Evolutionary conservation across 768 basidiomycete species (phyloP), one percentile per base, ranked within the genome.

Genomic region (Asterophora lycoperdoides): DNA sequence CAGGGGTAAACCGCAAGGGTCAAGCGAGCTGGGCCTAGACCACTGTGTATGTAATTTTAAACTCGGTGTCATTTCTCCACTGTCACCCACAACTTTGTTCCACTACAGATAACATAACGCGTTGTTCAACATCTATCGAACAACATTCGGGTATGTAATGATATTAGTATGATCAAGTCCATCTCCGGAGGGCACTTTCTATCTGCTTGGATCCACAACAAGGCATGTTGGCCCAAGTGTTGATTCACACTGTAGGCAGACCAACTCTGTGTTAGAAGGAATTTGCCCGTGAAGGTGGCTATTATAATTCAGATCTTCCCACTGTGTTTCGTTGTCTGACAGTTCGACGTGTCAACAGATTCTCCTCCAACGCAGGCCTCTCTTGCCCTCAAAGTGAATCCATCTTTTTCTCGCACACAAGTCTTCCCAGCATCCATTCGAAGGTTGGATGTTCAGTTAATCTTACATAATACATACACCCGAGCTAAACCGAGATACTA

Each of bases 321-420:
- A 43, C n/a, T n/a, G n/a, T 49, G 35, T 34, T 34, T 34, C 40
- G 20, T 4, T 39, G 20, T 33, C 19, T 44, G 53, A 46, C 40
- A 50, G 44, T 47, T 44, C 26, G 53, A 47, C 49, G 35, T 45
- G n/a, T 47, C 15, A 20, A 46, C 40, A 42, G 20, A 26, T n/a
- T 18, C 8, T 46, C 39, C 18, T 32, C 42, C 36, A 23, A 23
- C 13, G 18, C n/a, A n/a, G n/a, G n/a, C 26, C 10, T 19, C 17
- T 32, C 38, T 29, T 8, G 44, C 26, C 44, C 49, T 54, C 51
- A 49, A n/a, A n/a, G n/a, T n/a, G n/a, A n/a, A 47, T 44, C 49
- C 28, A n/a, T 36, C 41, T 37, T 28, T n/a, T 11, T 35, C 23
- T 29, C 26, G 10, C 19, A 23, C 30, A n/a, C n/a, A n/a, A n/a